Evolutionary conservation across 768 basidiomycete species (phyloP).

Genomic region (Rhizopogon vesiculosus): DNA sequence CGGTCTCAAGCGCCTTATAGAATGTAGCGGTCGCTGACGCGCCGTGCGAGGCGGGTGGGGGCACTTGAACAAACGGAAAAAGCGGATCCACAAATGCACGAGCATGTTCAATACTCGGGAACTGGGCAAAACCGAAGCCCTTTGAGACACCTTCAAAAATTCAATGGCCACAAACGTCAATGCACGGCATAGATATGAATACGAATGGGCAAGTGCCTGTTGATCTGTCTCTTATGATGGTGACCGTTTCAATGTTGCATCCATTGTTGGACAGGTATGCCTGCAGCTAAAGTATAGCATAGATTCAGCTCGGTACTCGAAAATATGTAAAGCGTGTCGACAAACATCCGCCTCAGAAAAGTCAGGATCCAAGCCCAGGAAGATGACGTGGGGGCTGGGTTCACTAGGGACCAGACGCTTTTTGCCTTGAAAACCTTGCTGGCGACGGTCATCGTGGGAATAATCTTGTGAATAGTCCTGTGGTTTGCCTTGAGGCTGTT

Average conservation of each 20-base stretch:
- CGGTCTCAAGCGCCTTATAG: constrained; percentile 71
- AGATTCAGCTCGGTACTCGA: constrained; percentile 39
- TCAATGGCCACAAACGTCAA: constrained; percentile 68
- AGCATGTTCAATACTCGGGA: constrained; percentile 80
- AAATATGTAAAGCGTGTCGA: constrained; percentile 31
- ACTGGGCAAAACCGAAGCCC: constrained; percentile 97
- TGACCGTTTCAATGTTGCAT: constrained; percentile 79
- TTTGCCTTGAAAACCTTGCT: constrained; percentile 46
- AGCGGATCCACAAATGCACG: constrained; percentile 86
- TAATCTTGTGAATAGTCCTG: constrained; percentile 38
- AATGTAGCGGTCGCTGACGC: constrained; percentile 69
- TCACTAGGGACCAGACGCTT: constrained; percentile 81
- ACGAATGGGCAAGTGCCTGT: constrained; percentile 79
- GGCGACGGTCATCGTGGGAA: constrained; percentile 43
- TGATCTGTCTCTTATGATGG: constrained; percentile 94
- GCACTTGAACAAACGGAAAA: constrained; percentile 89
- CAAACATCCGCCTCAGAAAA: constrained; percentile 91
- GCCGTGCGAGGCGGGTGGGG: constrained; percentile 86
- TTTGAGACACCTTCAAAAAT: constrained; percentile 86
- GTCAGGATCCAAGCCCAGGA: constrained; percentile 89
- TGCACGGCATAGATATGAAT: constrained; percentile 60
- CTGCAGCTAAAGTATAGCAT: constrained; percentile 58
- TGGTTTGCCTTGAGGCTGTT: constrained; percentile 25
- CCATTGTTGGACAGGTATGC: constrained; percentile 68
- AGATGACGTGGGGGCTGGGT: constrained; percentile 90